Conservation (phyloP, 2,329 filamentous ascomycete species). For the Epichloe elymi region DNA sequence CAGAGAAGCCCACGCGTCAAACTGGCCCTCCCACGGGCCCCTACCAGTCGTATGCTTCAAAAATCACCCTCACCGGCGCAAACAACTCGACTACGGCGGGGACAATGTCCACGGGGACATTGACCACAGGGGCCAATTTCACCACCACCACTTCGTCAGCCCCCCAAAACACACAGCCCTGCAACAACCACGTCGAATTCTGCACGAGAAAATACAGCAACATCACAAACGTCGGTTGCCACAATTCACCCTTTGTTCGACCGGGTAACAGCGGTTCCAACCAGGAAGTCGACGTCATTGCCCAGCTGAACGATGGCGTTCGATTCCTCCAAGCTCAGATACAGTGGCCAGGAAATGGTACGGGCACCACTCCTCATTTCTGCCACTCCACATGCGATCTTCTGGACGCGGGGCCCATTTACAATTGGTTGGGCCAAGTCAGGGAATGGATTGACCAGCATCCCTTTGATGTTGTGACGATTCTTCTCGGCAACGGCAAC, state of each 20-base stretch:
- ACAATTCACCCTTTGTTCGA: constrained; percentile 70
- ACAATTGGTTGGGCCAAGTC: constrained; percentile 57
- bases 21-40: constrained; percentile 28
- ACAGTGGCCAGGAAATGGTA: constrained; percentile 38
- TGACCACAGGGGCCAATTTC: constrained; percentile 25
- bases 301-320: constrained; percentile 67
- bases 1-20: constrained; percentile 23
- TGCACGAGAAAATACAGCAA: constrained; percentile 68
- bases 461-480: constrained; percentile 77
- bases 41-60: constrained; percentile 31
- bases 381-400: constrained; percentile 79
- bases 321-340: constrained; percentile 52
- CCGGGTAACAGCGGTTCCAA: constrained; percentile 63
- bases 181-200: constrained; percentile 68
- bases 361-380: constrained; percentile 44
- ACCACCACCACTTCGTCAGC: constrained; percentile 23
- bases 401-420: constrained; percentile 67
- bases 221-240: constrained; percentile 63
- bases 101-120: constrained; percentile 22
- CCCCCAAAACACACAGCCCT: constrained; percentile 61
- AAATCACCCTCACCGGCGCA: constrained; percentile 26
- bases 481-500: constrained; percentile 75
- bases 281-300: constrained; percentile 52
- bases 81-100: constrained; percentile 20
- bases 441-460: constrained; percentile 59